phyloP scores from a whole-genome alignment of 495 filamentous ascomycete genomes.

The Aspergillus kassunensis region DNA sequence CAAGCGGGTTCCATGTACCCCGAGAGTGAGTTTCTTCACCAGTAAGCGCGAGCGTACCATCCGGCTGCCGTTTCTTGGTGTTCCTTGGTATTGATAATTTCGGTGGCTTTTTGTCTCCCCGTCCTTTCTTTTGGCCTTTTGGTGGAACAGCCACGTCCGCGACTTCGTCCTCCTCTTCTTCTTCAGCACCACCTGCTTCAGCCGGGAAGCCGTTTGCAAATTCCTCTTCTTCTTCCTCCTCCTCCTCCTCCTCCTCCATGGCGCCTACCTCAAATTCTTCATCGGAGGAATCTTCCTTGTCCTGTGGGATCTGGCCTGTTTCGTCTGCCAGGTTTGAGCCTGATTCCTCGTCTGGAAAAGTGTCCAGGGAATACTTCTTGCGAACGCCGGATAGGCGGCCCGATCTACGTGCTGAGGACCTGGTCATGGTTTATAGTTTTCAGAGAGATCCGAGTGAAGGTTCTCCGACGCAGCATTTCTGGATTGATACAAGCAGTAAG shows the following conservation, averaged over 20 bases:
- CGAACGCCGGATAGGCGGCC: conserved; percentile 29
- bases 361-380: conserved; percentile 35
- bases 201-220: conserved; percentile 12
- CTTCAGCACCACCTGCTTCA: conserved; percentile 13
- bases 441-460: not conserved
- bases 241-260: conserved; percentile 18
- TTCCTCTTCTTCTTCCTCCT: conserved; percentile 16
- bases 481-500: not conserved
- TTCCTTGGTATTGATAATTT: not conserved
- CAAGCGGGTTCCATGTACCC: conserved; percentile 33
- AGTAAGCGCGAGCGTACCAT: conserved; percentile 18
- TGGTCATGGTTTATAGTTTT: not conserved
- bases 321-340: conserved; percentile 9
- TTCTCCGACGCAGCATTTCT: not conserved
- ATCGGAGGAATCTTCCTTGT: conserved; percentile 26
- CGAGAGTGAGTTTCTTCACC: conserved; percentile 31
- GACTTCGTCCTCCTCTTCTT: not conserved
- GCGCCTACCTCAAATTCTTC: conserved; percentile 16
- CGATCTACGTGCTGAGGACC: conserved; percentile 37
- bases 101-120: not conserved
- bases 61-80: conserved; percentile 18
- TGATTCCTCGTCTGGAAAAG: conserved; percentile 32
- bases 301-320: not conserved
- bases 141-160: not conserved
- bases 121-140: not conserved